phyloP scores from a whole-genome alignment of 805 yeast species.

The Candida montana region DNA sequence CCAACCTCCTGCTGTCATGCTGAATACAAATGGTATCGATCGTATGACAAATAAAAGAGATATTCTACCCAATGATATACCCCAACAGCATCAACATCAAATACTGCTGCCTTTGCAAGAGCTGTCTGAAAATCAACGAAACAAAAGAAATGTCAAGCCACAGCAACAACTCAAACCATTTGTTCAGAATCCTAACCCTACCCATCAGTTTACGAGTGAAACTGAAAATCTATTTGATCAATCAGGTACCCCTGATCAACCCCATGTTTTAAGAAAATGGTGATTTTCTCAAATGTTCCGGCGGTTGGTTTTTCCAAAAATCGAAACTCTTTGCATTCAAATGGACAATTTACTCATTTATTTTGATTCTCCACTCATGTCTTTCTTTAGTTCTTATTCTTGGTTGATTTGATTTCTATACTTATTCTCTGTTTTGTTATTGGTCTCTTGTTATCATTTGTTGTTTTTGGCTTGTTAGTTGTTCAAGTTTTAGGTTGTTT shows the following conservation, averaged over 20 bases:
- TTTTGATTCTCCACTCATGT: background rate
- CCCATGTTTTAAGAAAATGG: slow-evolving; percentile 4
- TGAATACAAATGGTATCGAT: background rate
- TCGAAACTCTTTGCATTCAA: background rate
- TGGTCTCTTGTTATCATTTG: background rate
- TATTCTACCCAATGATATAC: background rate
- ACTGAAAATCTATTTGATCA: slow-evolving; percentile 12
- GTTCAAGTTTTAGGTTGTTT: no score
- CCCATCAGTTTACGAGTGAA: background rate
- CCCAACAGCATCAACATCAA: background rate
- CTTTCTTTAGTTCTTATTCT: background rate
- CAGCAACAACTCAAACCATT: background rate
- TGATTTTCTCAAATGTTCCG: background rate
- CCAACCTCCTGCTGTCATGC: slow-evolving; percentile 19
- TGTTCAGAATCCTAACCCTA: background rate
- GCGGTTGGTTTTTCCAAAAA: no score
- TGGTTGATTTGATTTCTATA: background rate
- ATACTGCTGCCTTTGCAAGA: background rate
- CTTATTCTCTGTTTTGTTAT: background rate
- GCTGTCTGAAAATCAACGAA: background rate
- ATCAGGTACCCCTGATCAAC: slow-evolving; percentile 7
- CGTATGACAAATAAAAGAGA: background rate
- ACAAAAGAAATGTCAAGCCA: background rate
- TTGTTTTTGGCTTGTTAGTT: no score
- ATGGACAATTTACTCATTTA: background rate